Evolutionary conservation across 139 green algal species (phyloP), one percentile per base, ranked within the genome.

Genomic region (Volvox africanus): DNA sequence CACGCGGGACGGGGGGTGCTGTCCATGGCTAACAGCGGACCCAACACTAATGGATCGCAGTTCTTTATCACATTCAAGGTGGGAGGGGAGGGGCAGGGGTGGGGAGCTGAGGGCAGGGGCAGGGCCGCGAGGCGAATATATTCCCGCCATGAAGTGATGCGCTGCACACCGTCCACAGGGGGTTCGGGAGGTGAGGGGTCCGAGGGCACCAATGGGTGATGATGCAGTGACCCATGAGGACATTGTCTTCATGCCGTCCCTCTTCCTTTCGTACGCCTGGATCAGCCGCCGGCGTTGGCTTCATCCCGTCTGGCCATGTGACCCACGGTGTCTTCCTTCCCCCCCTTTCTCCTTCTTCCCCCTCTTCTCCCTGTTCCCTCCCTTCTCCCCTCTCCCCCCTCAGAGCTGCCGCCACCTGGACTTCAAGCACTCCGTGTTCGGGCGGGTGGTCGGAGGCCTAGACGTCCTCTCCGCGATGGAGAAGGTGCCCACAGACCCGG

Each of bases 11-110:
- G 98, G 19, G 98, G 98, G 61, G 92, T 99, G 17, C 92, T 99
- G 19, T 95, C 89, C 93, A 99, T 99, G 98, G 98, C 98, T 92
- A 99, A 99, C 95, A 95, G 89, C 36, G 97, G 95, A 3, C 91
- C 92, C 21, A 89, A 92, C 88, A 97, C 95, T 37, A 97, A 97
- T 78, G 93, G 95, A 61, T 86, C 21, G 18, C 96, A 98, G 93
- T 98, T 98, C 93, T 98, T 98, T 86, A 92, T 97, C 87, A 90
- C 94, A 14, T 97, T 96, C 94, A 97, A 97, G 82, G 91, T 89
- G 37, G 26, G 83, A 24, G 16, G 75, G 32, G 67, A 73, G 21
- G 21, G 62, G 62, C 62, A 19, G 19, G 62, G 62, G 62, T 19
- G 62, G 19, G 62, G 62, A 19, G 17, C 19, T 69, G 62, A 69